Evolutionary conservation across 2,329 filamentous ascomycete species (phyloP).

Genomic region (Leptographium procerum): DNA sequence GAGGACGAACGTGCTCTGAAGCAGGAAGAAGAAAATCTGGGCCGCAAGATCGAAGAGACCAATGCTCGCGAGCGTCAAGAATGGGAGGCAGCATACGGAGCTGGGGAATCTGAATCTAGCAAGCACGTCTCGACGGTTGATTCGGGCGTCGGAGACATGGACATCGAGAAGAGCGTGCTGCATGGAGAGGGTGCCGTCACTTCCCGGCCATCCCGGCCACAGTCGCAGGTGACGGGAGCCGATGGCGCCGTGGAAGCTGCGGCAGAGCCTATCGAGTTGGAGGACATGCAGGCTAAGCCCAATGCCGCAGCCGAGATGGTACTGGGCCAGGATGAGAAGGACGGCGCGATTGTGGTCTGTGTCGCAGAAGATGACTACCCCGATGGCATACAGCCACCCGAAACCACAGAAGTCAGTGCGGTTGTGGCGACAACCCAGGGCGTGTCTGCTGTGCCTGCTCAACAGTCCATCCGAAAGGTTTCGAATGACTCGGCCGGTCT

Average conservation of each 20-base stretch:
- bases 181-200: slow-evolving; percentile 21
- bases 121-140: slow-evolving; percentile 27
- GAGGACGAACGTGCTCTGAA: slow-evolving; percentile 43
- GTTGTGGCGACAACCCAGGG: background rate
- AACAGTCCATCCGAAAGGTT: background rate
- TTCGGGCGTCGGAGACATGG: slow-evolving; percentile 39
- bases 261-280: slow-evolving; percentile 39
- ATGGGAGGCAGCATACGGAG: slow-evolving; percentile 72
- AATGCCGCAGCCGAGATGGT: slow-evolving; percentile 27
- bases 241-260: slow-evolving; percentile 20
- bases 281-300: slow-evolving; percentile 28
- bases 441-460: background rate
- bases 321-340: slow-evolving; percentile 27
- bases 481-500: background rate
- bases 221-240: slow-evolving; percentile 16
- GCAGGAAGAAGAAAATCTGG: slow-evolving; percentile 58
- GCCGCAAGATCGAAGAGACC: slow-evolving; percentile 52
- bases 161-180: slow-evolving; percentile 31
- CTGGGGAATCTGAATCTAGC: slow-evolving; percentile 20
- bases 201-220: slow-evolving; percentile 21
- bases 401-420: background rate
- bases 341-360: slow-evolving; percentile 40
- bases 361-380: slow-evolving; percentile 37
- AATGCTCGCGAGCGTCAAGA: slow-evolving; percentile 49
- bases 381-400: slow-evolving; percentile 14